Evolutionary conservation across 129 eudicot species (phyloP).

Genomic region (Logfia minima): DNA sequence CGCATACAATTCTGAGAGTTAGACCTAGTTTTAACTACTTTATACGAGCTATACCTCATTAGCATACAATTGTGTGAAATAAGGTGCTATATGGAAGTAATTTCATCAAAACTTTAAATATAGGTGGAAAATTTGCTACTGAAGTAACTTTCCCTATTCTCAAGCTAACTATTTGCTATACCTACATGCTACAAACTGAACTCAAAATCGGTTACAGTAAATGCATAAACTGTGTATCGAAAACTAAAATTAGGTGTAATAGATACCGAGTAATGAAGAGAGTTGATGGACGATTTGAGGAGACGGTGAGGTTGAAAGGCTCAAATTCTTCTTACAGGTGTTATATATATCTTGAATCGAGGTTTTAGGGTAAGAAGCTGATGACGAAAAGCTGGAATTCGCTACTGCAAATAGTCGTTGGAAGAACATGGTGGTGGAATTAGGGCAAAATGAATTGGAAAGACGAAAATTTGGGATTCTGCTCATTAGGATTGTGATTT

Average conservation of each 20-base stretch:
- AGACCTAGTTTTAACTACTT: neutral
- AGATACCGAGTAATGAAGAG: conserved; percentile 63
- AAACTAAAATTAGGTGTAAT: neutral
- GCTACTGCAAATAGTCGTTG: conserved; percentile 57
- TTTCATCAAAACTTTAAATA: no score
- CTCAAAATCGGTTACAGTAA: no score
- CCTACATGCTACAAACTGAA: no score
- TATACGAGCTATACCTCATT: no score
- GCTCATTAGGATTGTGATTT: conserved; percentile 8
- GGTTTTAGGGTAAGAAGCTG: conserved; percentile 35
- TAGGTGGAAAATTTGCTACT: neutral
- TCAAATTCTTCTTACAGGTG: conserved; percentile 58
- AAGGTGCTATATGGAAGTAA: neutral
- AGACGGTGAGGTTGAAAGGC: conserved; percentile 41
- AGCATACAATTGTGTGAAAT: no score
- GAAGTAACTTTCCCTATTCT: neutral
- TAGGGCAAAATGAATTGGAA: conserved; percentile 5
- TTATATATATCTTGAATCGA: conserved; percentile 74
- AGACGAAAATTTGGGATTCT: conserved; percentile 26
- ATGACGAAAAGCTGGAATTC: conserved; percentile 32
- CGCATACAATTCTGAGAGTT: no score
- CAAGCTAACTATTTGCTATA: neutral
- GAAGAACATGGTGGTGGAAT: conserved; percentile 34
- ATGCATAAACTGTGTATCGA: neutral
- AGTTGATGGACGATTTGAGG: conserved; percentile 51